Percentiles rank a stretch among this genome's conserved stretches.
Evolutionary conservation across 176 grass and related monocot species (phyloP).

Genomic region (Tuctoria greenei): DNA sequence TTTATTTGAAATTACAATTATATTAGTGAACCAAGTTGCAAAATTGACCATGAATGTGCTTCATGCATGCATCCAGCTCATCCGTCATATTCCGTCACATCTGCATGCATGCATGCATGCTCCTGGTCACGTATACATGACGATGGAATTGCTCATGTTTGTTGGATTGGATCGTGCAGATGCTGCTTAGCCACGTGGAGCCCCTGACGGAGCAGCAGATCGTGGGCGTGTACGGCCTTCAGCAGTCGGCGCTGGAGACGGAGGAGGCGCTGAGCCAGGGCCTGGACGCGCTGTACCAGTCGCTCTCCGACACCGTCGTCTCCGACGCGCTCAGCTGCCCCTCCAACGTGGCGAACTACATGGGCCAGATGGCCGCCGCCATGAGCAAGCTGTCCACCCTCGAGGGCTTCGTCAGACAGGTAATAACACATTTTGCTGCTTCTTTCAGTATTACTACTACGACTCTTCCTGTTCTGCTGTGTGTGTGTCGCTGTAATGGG

Average conservation of each 20-base stretch:
- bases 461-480: not conserved
- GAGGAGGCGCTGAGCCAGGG: conserved; percentile 89
- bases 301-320: conserved; percentile 70
- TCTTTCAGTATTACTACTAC: not conserved
- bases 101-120: not conserved
- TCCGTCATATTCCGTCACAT: not conserved
- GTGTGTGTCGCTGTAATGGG: conserved; percentile 31
- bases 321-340: conserved; percentile 71
- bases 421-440: conserved; percentile 39
- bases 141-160: not conserved
- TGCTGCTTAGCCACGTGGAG: conserved; percentile 69
- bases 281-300: conserved; percentile 79
- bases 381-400: conserved; percentile 83
- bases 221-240: conserved; percentile 68
- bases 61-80: not conserved
- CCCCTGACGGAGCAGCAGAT: conserved; percentile 89
- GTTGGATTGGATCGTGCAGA: conserved; percentile 35
- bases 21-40: not conserved
- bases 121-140: conserved; percentile 5
- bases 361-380: conserved; percentile 82
- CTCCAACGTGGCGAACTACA: conserved; percentile 86
- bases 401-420: conserved; percentile 79
- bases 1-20: not conserved
- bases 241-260: conserved; percentile 83
- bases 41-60: not conserved